A percentile compares a stretch with the other conserved stretches of the same genome.
phyloP scores from a whole-genome alignment of 345 rosid genomes.

The Fremontodendron californicum region DNA sequence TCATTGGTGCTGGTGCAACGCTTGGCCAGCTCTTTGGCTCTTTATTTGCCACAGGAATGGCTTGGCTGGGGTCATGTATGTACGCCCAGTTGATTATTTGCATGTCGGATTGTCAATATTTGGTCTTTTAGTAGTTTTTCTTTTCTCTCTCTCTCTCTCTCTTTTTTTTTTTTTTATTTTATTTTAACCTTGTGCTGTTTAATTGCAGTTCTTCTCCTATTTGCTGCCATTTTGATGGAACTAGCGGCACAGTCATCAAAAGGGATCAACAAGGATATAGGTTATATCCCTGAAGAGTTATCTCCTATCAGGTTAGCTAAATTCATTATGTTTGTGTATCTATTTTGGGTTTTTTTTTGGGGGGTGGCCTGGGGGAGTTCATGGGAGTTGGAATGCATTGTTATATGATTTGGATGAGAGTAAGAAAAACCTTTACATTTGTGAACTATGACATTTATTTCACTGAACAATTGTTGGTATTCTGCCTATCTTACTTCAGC shows the following conservation, averaged over 20 bases:
- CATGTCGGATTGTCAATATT: conserved; percentile 5
- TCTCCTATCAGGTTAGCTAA: conserved; percentile 57
- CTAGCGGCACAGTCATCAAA: conserved; percentile 84
- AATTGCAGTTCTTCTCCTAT: conserved; percentile 62
- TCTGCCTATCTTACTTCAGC: background rate
- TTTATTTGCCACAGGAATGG: conserved; percentile 75
- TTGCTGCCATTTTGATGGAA: conserved; percentile 88
- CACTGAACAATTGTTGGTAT: background rate
- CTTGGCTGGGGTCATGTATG: conserved; percentile 92
- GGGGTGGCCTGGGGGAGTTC: background rate
- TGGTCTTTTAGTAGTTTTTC: conserved; percentile 13
- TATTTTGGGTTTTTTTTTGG: background rate
- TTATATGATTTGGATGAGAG: background rate
- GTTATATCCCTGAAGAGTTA: conserved; percentile 60
- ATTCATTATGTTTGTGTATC: background rate
- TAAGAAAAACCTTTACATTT: background rate
- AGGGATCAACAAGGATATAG: conserved; percentile 58
- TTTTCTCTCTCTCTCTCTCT: background rate
- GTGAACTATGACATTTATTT: background rate
- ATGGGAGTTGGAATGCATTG: background rate
- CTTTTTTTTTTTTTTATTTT: too few species aligned
- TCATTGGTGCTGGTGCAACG: conserved; percentile 97
- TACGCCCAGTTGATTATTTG: conserved; percentile 14
- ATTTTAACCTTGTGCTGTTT: conserved; percentile 10
- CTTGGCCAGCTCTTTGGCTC: conserved; percentile 97